Evolutionary conservation across 1,284 basidiomycete genomes (phyloP), one percentile per base, ranked within the genome.

Genomic region (Ustilago shanxiensis): DNA sequence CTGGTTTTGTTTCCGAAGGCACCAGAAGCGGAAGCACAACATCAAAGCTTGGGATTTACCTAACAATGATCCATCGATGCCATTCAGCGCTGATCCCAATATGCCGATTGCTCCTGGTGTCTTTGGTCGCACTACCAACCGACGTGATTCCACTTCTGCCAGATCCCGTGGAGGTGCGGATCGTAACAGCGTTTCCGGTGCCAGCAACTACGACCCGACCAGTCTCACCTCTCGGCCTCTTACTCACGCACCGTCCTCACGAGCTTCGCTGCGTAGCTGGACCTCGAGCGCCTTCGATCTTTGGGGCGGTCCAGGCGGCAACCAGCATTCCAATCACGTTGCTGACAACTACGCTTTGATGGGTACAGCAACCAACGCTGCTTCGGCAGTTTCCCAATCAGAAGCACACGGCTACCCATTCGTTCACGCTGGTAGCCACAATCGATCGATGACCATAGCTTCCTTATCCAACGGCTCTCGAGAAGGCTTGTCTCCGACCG

Each of bases 1-100:
- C 47, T 80, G 72, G 71, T 67, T 60, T 66, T 68, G 78, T 62
- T 77, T 61, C 51, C 67, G 69, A 24, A 59, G 76, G n/a, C 58
- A 44, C 16, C 61, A 72, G 63, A 74, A 59, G 51, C 51, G 60
- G 16, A 65, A 68, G 45, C 45, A 66, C 14, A 69, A 72, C 64
- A 72, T 77, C 47, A 64, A 64, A 14, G 63, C 69, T 18, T 77
- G 74, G 74, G 74, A 77, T 26, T 35, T 77, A 35, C 74, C 74
- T 20, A 71, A 57, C 59, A 56, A 41, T 26, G 74, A 77, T 39
- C 66, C 74, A 14, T 69, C 66, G 0, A 60, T 66, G 49, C 74
- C 74, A 5, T 77, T 77, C 58, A 62, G 68, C 10, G 66, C 70
- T 7, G 60, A 72, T 49, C 66, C 66, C 44, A 69, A 60, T 53